These are phyloP conservation scores for Kokia cookei DNA, from an alignment of 441 rosid genomes.

Conservation along the genomic window DNA sequence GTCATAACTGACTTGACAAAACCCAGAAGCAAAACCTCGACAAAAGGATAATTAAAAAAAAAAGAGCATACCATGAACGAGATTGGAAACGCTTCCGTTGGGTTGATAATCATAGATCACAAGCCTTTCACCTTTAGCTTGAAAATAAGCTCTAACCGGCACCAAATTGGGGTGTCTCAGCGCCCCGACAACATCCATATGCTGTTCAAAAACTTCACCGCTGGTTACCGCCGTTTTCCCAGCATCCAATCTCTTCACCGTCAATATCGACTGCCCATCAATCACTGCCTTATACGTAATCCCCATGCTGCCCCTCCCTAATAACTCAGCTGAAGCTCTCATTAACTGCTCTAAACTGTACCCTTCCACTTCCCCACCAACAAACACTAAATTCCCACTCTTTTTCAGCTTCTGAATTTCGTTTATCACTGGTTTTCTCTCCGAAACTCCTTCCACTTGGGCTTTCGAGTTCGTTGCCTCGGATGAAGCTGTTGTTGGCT, in stretches of 20 bases:
- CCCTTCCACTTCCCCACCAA: slow-evolving; percentile 51
- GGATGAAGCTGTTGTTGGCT: not conserved
- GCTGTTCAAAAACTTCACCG: slow-evolving; percentile 50
- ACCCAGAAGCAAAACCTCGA: not conserved
- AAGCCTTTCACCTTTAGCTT: slow-evolving; percentile 78
- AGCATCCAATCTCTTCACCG: slow-evolving; percentile 78
- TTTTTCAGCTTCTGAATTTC: slow-evolving; percentile 22
- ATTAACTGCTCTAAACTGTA: slow-evolving; percentile 73
- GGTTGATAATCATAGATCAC: slow-evolving; percentile 76
- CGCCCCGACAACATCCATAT: slow-evolving; percentile 67
- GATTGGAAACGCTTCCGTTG: slow-evolving; percentile 86
- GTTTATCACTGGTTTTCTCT: slow-evolving; percentile 2
- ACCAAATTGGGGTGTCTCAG: slow-evolving; percentile 78
- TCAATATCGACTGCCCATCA: slow-evolving; percentile 54
- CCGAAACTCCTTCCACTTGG: slow-evolving; percentile 3
- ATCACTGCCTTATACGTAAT: slow-evolving; percentile 80
- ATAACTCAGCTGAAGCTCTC: slow-evolving; percentile 85
- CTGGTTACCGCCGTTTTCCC: slow-evolving; percentile 42
- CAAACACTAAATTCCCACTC: slow-evolving; percentile 60
- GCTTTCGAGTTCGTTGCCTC: not conserved
- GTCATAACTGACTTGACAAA: slow-evolving; percentile 3
- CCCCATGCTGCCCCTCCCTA: slow-evolving; percentile 76
- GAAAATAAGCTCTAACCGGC: slow-evolving; percentile 68
- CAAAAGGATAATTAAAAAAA: not conserved
- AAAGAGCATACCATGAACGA: slow-evolving; percentile 59